Base-by-base conservation (phyloP, 345 rosid species). In the Eucalyptus leucophloia region DNA sequence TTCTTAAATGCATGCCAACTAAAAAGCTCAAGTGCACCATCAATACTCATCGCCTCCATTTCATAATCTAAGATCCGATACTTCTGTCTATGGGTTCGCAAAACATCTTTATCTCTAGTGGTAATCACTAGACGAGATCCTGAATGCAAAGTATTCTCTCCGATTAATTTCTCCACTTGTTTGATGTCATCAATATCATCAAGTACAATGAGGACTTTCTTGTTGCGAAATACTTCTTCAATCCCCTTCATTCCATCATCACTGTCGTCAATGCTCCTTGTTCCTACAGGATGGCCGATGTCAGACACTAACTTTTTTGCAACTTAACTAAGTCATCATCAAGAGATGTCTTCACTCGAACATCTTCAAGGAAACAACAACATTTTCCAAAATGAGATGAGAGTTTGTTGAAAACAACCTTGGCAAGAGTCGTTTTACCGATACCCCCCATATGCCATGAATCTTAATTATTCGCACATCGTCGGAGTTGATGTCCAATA, bases 231-330 rank as follows among this genome's bases (percentile, higher is more conserved):
- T 44, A 13, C n/a, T 12, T 32, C 21, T 9, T 30, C n/a, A 23
- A 24, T 88, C 44, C 4, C 2, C 26, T 37, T 40, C 65, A 53
- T 88, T 81, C 49, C 81, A 85, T 16, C 10, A 28, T 15, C 54
- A 54, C 19, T 85, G 3, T 85, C 13, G 0, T 28, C 11, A 5
- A 86, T 47, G 12, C 9, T 8, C 8, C 0, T 49, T 13, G 42
- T 18, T 72, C 82, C 6, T 47, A 0, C 2, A 15, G 14, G 24
- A 3, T 4, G 6, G 24, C 6, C 3, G 0, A 42, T 12, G 21
- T 81, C 56, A 4, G 50, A 42, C 3, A 47, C 5, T 58, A 58
- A 34, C 37, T 60, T 86, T 30, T 86, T 19, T 83, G 87, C 80
- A 89, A 50, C 37, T 53, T 14, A 30, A 50, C 45, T 24, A 83